These are phyloP conservation scores for Trichophyton rubrum DNA, from an alignment of 2,329 filamentous ascomycete genomes.

Conservation along the genomic window DNA sequence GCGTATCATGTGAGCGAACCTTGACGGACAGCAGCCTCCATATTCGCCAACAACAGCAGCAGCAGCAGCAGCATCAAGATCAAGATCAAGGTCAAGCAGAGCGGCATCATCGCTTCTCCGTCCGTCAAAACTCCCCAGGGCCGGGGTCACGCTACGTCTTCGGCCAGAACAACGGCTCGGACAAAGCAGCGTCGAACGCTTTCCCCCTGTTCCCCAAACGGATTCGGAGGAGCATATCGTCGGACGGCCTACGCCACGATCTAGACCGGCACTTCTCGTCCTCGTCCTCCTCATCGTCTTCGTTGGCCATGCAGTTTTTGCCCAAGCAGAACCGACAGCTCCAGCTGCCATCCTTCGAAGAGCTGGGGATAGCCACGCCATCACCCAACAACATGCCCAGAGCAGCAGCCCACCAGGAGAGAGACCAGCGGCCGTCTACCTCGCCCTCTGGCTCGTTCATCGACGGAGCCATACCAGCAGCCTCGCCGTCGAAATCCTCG, in stretches of 20 bases:
- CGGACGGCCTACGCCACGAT: slow-evolving; percentile 3
- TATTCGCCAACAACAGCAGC: neutral
- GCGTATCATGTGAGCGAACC: slow-evolving; percentile 7
- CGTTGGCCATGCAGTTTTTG: slow-evolving; percentile 25
- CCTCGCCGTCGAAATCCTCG: neutral
- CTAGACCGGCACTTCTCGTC: slow-evolving; percentile 15
- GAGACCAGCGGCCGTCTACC: neutral
- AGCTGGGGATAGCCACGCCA: slow-evolving; percentile 39
- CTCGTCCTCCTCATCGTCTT: slow-evolving; percentile 19
- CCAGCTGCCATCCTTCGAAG: slow-evolving; percentile 43
- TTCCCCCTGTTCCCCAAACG: slow-evolving; percentile 3
- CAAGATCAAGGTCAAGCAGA: no score
- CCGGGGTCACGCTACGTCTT: neutral
- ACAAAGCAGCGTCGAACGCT: neutral
- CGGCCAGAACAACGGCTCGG: neutral
- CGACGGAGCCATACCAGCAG: neutral
- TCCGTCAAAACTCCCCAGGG: neutral
- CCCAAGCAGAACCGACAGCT: slow-evolving; percentile 29
- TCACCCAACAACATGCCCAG: slow-evolving; percentile 9
- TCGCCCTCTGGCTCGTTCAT: neutral
- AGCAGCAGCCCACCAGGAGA: neutral
- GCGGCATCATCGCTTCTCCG: neutral
- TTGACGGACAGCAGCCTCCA: slow-evolving; percentile 7
- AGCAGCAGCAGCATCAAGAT: no score
- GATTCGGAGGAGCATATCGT: slow-evolving; percentile 10